Evolutionary conservation across 345 rosid species (phyloP).

Genomic region (Citrus unshiu): DNA sequence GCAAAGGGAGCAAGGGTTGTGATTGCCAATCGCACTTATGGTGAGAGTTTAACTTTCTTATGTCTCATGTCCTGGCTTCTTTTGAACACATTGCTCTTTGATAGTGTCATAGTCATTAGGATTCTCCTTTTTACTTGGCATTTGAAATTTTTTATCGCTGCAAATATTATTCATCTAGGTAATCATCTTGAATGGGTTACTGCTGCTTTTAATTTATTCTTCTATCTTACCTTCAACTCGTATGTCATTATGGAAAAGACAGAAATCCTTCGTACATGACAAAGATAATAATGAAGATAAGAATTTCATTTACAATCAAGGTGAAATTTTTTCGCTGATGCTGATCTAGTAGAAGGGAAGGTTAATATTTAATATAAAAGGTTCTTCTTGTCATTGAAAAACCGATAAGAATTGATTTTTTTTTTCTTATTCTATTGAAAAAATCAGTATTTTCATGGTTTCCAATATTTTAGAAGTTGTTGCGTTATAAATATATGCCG

Average conservation of each 20-base stretch:
- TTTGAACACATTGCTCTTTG: background rate
- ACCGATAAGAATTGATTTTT: background rate
- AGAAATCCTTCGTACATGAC: background rate
- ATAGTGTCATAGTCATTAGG: background rate
- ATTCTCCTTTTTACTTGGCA: background rate
- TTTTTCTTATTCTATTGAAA: background rate
- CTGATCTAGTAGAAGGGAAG: background rate
- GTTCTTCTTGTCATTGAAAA: background rate
- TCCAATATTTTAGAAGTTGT: background rate
- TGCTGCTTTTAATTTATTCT: background rate
- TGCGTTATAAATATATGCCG: background rate
- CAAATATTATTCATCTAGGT: background rate
- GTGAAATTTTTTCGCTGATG: background rate
- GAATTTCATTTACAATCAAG: background rate
- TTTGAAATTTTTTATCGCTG: background rate
- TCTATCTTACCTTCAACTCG: background rate
- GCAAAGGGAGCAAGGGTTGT: slow-evolving; percentile 82
- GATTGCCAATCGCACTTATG: slow-evolving; percentile 85
- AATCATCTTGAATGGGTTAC: background rate
- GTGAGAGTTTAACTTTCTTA: slow-evolving; percentile 30
- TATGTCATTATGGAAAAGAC: background rate
- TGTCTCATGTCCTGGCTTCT: background rate
- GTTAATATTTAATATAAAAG: no score
- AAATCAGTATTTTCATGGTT: background rate
- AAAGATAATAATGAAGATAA: background rate